These are phyloP conservation scores for Tephrocybe rancida DNA, from an alignment of 768 basidiomycete species.

Conservation along the genomic window DNA sequence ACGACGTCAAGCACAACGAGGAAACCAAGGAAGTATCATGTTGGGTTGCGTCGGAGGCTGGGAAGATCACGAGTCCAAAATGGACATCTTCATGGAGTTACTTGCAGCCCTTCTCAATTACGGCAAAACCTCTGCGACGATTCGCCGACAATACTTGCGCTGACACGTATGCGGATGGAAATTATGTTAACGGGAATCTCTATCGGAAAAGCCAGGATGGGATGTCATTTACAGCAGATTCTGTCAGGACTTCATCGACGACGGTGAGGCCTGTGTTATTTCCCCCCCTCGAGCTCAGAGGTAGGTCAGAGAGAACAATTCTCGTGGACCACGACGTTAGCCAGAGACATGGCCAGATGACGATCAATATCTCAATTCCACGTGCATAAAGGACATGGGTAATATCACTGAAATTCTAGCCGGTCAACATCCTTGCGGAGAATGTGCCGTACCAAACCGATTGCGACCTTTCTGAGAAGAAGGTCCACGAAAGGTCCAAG, in stretches of 20 bases:
- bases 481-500: conserved; percentile 11
- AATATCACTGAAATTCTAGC: not conserved
- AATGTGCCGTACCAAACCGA: not conserved
- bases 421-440: not conserved
- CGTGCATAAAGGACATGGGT: not conserved
- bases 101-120: conserved; percentile 5
- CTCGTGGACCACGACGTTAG: too few relatives aligned
- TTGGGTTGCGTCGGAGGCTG: conserved; percentile 23
- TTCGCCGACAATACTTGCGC: not conserved
- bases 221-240: too few relatives aligned
- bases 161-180: not conserved
- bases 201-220: not conserved
- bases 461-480: not conserved
- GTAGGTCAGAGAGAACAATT: not conserved
- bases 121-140: not conserved
- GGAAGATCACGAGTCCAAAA: conserved; percentile 14
- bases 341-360: conserved; percentile 1
- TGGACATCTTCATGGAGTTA: not conserved
- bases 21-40: conserved; percentile 12
- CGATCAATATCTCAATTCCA: conserved; percentile 3
- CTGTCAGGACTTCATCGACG: not conserved
- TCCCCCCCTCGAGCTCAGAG: conserved; percentile 4
- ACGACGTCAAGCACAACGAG: conserved; percentile 10
- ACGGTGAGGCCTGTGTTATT: conserved; percentile 1
- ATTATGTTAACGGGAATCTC: not conserved